Percentiles rank a stretch among this genome's conserved stretches.
These are phyloP conservation scores for Aspergillus tanneri DNA, from an alignment of 2,329 filamentous ascomycete species.

Conservation along the genomic window DNA sequence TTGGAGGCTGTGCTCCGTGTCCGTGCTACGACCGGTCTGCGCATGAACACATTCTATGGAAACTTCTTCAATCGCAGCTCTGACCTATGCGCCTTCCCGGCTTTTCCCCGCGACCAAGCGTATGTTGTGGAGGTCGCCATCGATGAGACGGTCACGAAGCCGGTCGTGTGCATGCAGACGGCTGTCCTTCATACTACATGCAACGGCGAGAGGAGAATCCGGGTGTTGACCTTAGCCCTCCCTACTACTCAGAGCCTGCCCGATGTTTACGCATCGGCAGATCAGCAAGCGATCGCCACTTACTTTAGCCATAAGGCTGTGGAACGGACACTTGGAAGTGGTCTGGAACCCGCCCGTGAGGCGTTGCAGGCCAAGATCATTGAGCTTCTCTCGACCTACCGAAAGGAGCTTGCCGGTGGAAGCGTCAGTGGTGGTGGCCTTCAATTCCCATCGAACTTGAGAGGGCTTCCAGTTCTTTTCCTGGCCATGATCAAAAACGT, in stretches of 20 bases:
- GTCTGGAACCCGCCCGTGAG: slow-evolving; percentile 86
- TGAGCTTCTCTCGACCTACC: slow-evolving; percentile 90
- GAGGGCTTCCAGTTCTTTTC: slow-evolving; percentile 85
- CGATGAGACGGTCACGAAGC: slow-evolving; percentile 89
- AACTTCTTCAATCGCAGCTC: slow-evolving; percentile 99
- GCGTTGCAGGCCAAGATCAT: slow-evolving; percentile 87
- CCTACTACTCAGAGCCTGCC: slow-evolving; percentile 89
- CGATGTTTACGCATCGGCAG: slow-evolving; percentile 90
- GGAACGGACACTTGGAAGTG: slow-evolving; percentile 79
- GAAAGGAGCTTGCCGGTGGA: slow-evolving; percentile 92
- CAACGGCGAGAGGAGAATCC: slow-evolving; percentile 92
- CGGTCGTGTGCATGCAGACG: slow-evolving; percentile 87
- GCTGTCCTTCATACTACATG: slow-evolving; percentile 96
- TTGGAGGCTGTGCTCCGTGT: slow-evolving; percentile 94
- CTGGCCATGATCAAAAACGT: slow-evolving; percentile 95
- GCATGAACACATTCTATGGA: slow-evolving; percentile 98
- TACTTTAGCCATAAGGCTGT: slow-evolving; percentile 99
- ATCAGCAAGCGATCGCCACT: slow-evolving; percentile 87
- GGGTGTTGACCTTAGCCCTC: slow-evolving; percentile 88
- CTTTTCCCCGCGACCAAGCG: slow-evolving; percentile 93
- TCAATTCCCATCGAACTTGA: slow-evolving; percentile 90
- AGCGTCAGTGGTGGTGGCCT: slow-evolving; percentile 90
- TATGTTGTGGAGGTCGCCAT: slow-evolving; percentile 99
- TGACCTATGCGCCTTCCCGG: slow-evolving; percentile 95
- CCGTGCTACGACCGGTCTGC: slow-evolving; percentile 86